Evolutionary conservation across 2,329 filamentous ascomycete species (phyloP).

Genomic region (Exophiala spinifera): DNA sequence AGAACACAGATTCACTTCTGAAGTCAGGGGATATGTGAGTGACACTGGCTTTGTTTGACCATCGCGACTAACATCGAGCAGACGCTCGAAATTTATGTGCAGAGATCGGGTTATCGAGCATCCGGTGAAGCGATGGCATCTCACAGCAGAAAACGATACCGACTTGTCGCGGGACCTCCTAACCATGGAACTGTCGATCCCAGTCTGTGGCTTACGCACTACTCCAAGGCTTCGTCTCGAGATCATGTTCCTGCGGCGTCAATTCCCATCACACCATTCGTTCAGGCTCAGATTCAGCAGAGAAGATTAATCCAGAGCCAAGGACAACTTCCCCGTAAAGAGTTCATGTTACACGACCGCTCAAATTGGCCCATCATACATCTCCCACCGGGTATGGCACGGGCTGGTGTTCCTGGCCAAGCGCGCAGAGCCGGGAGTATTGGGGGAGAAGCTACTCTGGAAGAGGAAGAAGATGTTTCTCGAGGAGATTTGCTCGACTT

Average conservation of each 20-base stretch:
- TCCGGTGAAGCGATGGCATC: conserved; percentile 68
- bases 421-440: conserved; percentile 46
- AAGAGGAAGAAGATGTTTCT: conserved; percentile 87
- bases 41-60: conserved; percentile 43
- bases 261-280: conserved; percentile 47
- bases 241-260: conserved; percentile 67
- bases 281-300: conserved; percentile 43
- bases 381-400: conserved; percentile 49
- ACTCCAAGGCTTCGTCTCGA: conserved; percentile 70
- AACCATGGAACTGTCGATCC: conserved; percentile 72
- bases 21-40: conserved; percentile 65
- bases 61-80: conserved; percentile 38
- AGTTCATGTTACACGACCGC: conserved; percentile 90
- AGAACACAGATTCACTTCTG: conserved; percentile 73
- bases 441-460: conserved; percentile 53
- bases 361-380: conserved; percentile 85
- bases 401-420: conserved; percentile 14
- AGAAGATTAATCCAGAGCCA: conserved; percentile 65
- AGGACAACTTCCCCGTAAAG: conserved; percentile 80
- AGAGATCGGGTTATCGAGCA: conserved; percentile 75
- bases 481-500: conserved; percentile 87
- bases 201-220: conserved; percentile 87
- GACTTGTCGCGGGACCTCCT: conserved; percentile 70
- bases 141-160: conserved; percentile 81
- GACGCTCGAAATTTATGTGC: conserved; percentile 85